These are phyloP conservation scores for Cladosporium oxysporum DNA, from an alignment of 2,329 filamentous ascomycete genomes.

Conservation along the genomic window DNA sequence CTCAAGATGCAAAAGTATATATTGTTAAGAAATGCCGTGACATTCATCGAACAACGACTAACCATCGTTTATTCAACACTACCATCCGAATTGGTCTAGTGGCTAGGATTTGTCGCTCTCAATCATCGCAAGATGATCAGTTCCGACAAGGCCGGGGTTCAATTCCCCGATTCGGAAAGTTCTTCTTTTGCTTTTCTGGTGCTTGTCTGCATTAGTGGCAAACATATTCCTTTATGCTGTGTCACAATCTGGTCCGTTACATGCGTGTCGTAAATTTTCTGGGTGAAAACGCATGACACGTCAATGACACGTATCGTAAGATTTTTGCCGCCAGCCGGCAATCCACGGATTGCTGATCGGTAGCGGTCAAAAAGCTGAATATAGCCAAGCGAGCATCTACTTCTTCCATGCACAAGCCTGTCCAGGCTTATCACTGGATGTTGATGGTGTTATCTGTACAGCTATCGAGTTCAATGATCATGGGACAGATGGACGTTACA, in stretches of 20 bases:
- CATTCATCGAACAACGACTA: not conserved
- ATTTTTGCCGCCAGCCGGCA: not conserved
- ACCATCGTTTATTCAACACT: not conserved
- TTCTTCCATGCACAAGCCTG: too few relatives aligned
- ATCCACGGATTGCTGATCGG: not conserved
- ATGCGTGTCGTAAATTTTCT: not conserved
- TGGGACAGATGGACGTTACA: too few relatives aligned
- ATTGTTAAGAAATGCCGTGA: not conserved
- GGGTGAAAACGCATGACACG: not conserved
- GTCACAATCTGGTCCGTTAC: not conserved
- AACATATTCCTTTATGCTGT: not conserved
- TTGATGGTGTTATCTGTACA: not conserved
- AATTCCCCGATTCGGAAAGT: not conserved
- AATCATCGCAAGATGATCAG: not conserved
- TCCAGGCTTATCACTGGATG: not conserved
- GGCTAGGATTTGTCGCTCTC: slow-evolving; percentile 7
- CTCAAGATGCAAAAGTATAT: not conserved
- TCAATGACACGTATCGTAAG: not conserved
- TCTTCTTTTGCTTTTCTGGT: not conserved
- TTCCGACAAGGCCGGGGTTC: slow-evolving; percentile 6
- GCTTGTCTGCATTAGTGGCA: too few relatives aligned
- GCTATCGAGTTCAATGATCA: too few relatives aligned
- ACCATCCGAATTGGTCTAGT: slow-evolving; percentile 3
- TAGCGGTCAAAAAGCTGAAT: not conserved
- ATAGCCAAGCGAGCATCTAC: not conserved